Conservation (phyloP, 208 protist genomes). For the Trypanosoma vivax region DNA sequence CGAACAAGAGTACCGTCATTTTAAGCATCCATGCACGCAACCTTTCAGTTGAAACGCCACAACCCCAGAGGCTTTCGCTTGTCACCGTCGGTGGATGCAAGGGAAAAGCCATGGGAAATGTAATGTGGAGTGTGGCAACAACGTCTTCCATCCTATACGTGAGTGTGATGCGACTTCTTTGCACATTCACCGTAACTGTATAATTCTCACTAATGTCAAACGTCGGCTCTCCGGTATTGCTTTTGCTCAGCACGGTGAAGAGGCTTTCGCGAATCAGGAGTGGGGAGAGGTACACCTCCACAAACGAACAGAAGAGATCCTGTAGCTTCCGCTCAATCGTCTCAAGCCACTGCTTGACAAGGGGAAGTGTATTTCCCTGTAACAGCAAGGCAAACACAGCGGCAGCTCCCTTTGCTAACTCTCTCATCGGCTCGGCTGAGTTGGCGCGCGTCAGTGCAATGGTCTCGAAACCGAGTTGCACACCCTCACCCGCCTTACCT, state of each 20-base stretch:
- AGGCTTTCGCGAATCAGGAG: slow-evolving; percentile 74
- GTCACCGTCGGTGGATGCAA: slow-evolving; percentile 50
- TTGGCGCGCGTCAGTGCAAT: slow-evolving; percentile 55
- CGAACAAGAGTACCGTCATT: slow-evolving; percentile 86
- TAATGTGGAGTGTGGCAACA: slow-evolving; percentile 58
- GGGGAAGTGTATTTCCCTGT: slow-evolving; percentile 35
- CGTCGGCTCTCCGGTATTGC: slow-evolving; percentile 41
- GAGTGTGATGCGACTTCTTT: slow-evolving; percentile 47
- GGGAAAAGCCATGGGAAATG: slow-evolving; percentile 66
- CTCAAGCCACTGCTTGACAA: slow-evolving; percentile 74
- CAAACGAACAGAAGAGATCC: slow-evolving; percentile 56
- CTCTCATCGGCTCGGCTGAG: slow-evolving; percentile 34
- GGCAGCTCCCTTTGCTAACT: slow-evolving; percentile 73
- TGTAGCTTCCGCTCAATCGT: slow-evolving; percentile 71
- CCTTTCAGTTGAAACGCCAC: slow-evolving; percentile 67
- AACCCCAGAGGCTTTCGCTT: slow-evolving; percentile 47
- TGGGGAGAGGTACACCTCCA: slow-evolving; percentile 59
- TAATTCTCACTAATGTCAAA: slow-evolving; percentile 68
- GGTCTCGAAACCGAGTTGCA: slow-evolving; percentile 36
- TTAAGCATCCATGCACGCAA: slow-evolving; percentile 86
- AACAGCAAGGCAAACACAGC: slow-evolving; percentile 72
- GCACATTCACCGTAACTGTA: slow-evolving; percentile 53
- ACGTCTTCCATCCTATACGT: slow-evolving; percentile 84
- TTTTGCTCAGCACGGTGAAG: slow-evolving; percentile 58
- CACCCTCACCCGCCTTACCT: slow-evolving; percentile 8